Evolutionary conservation across 2,329 filamentous ascomycete genomes (phyloP).

Genomic region (Claviceps paspali): DNA sequence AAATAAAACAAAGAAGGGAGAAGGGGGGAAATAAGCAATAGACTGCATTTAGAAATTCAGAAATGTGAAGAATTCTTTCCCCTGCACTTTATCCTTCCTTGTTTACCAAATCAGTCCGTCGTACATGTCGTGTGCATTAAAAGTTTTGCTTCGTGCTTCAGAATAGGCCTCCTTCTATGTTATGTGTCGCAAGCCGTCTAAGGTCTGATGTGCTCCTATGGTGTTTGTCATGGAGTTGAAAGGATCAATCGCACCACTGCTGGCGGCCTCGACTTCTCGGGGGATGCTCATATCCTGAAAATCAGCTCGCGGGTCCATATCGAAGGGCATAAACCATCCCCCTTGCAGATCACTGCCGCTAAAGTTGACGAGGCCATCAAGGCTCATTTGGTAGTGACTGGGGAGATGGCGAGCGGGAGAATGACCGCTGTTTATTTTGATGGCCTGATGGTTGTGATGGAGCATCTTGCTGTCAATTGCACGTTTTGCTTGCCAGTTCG

Average conservation of each 20-base stretch:
- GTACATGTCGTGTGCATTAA: too few relatives aligned
- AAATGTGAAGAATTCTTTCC: too few relatives aligned
- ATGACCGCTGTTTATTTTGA: conserved; percentile 12
- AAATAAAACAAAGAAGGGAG: too few relatives aligned
- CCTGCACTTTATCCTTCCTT: too few relatives aligned
- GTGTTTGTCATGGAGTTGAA: conserved; percentile 28
- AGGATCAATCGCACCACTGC: conserved; percentile 21
- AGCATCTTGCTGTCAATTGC: neutral
- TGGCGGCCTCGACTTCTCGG: conserved; percentile 17
- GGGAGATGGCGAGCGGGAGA: conserved; percentile 15
- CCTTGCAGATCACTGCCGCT: conserved; percentile 35
- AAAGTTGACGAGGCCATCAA: conserved; percentile 11
- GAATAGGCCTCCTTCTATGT: neutral
- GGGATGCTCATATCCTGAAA: conserved; percentile 30
- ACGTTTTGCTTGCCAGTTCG: conserved; percentile 3
- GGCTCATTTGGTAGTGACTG: conserved; percentile 9
- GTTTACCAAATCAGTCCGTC: too few relatives aligned
- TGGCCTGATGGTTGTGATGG: conserved; percentile 13
- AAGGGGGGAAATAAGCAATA: too few relatives aligned
- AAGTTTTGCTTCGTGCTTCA: neutral
- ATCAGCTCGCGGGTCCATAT: conserved; percentile 61
- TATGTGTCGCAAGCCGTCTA: conserved; percentile 19
- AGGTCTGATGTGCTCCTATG: conserved; percentile 21
- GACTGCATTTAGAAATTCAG: too few relatives aligned
- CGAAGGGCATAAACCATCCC: conserved; percentile 89